Percentiles rank a stretch among this genome's conserved stretches.
These are phyloP conservation scores for Xylaria cubensis DNA, from an alignment of 495 filamentous ascomycete genomes.

Conservation along the genomic window DNA sequence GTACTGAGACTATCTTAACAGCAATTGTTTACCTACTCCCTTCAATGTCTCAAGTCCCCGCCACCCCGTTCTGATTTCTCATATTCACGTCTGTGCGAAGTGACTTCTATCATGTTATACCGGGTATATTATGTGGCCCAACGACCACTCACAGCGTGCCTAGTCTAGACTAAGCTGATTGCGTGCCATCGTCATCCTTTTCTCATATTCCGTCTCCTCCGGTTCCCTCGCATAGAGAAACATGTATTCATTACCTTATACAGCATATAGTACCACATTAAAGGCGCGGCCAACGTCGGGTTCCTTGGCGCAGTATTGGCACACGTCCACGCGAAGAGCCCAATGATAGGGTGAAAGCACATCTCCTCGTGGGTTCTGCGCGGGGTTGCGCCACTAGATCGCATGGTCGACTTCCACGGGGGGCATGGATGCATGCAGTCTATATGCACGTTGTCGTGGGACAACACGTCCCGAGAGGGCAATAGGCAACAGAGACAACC, in stretches of 20 bases:
- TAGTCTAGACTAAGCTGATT: slow-evolving; percentile 9
- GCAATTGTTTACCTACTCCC: not conserved
- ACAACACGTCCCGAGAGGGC: slow-evolving; percentile 15
- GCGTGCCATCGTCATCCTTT: slow-evolving; percentile 8
- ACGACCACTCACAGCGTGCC: slow-evolving; percentile 16
- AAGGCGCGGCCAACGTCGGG: not conserved
- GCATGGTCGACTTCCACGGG: not conserved
- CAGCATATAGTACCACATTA: slow-evolving; percentile 4
- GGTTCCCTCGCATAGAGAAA: not conserved
- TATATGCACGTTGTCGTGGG: slow-evolving; percentile 23
- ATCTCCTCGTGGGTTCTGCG: slow-evolving; percentile 23
- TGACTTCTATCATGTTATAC: not conserved
- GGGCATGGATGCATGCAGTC: slow-evolving; percentile 17
- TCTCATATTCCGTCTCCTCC: not conserved
- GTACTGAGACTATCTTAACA: not conserved
- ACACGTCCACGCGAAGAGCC: slow-evolving; percentile 18
- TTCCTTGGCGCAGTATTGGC: slow-evolving; percentile 16
- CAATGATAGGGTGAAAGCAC: slow-evolving; percentile 14
- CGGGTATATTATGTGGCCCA: not conserved
- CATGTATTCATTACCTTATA: not conserved
- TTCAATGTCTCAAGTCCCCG: not conserved
- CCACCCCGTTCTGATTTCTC: not conserved
- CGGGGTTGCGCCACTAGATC: slow-evolving; percentile 24
- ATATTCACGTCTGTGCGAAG: not conserved
- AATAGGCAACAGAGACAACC: slow-evolving; percentile 6